Conservation (phyloP, 768 basidiomycete genomes). For the Lanmaoa pseudosensibilis region DNA sequence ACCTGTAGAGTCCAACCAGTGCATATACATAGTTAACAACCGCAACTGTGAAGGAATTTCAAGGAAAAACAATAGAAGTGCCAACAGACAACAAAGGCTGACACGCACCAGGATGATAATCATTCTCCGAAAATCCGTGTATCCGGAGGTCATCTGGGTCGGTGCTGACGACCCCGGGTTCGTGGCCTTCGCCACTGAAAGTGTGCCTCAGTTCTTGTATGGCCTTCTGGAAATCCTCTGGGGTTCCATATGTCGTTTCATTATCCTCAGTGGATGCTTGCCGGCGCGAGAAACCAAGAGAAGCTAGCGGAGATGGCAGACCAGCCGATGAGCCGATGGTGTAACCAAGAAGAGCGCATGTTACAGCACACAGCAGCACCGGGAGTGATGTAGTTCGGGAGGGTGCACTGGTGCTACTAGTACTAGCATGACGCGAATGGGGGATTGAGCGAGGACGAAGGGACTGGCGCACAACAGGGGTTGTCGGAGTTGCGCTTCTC, state of each 20-base stretch:
- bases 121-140: conserved; percentile 57
- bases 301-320: conserved; percentile 3
- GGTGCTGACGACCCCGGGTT: conserved; percentile 41
- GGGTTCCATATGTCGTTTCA: conserved; percentile 47
- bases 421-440: conserved; percentile 12
- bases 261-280: not conserved
- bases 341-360: conserved; percentile 22
- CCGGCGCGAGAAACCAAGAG: conserved; percentile 5
- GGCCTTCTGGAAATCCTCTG: conserved; percentile 51
- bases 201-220: conserved; percentile 47
- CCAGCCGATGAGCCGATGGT: conserved; percentile 14
- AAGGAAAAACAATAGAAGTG: not conserved
- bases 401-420: not conserved
- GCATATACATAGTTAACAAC: not conserved
- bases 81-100: not conserved
- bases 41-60: not conserved
- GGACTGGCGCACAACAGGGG: not conserved
- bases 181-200: conserved; percentile 27
- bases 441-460: not conserved
- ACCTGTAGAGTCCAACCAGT: conserved; percentile 27
- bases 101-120: conserved; percentile 49
- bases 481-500: not conserved
- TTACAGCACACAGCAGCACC: conserved; percentile 18
- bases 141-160: conserved; percentile 49
- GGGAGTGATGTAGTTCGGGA: conserved; percentile 4